Base-by-base conservation (phyloP, 371 early-diverging fungal species). In the Mortierella sp. region DNA sequence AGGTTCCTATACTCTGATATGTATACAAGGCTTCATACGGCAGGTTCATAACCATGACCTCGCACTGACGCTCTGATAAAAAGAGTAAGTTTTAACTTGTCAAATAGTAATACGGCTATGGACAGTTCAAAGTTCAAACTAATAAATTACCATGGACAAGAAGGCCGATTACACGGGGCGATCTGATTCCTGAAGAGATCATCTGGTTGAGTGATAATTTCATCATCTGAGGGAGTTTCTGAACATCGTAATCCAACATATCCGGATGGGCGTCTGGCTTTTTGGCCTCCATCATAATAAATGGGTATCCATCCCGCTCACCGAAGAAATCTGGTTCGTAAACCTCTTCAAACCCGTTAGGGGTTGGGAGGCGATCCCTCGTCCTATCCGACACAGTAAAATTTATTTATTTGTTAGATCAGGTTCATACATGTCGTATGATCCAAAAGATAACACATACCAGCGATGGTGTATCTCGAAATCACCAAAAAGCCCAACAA, bases 311-410 rank as follows among this genome's bases (percentile, higher is more conserved):
- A 61, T 68, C 69, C 61, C 55, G 51, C 31, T 68, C 61, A n/a
- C 29, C 69, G 12, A 54, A 61, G 56, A 68, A 61, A 13, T 68
- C 69, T n/a, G 69, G 69, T 26, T 43, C 61, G 31, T 61, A 55
- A 53, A 54, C 43, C 59, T 61, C 69, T 61, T 68, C 69, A 45
- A 37, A 68, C 28, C 23, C 69, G 42, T 61, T 8, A 26, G 69
- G 69, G 43, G 61, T 54, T 61, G 69, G 62, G 34, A 68, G 58
- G 13, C 55, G 54, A 32, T 68, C 69, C 26, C 53, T 61, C 8
- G 62, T 68, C 69, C 69, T 68, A 31, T 53, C 53, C 60, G n/a
- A 61, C 49, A 68, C 40, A 68, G n/a, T n/a, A n/a, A n/a, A n/a
- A n/a, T n/a, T n/a, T 28, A 10, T 40, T 40, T 23, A 53, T 51